phyloP scores from a whole-genome alignment of 2,329 filamentous ascomycete genomes.

The Graphilbum fragrans region DNA sequence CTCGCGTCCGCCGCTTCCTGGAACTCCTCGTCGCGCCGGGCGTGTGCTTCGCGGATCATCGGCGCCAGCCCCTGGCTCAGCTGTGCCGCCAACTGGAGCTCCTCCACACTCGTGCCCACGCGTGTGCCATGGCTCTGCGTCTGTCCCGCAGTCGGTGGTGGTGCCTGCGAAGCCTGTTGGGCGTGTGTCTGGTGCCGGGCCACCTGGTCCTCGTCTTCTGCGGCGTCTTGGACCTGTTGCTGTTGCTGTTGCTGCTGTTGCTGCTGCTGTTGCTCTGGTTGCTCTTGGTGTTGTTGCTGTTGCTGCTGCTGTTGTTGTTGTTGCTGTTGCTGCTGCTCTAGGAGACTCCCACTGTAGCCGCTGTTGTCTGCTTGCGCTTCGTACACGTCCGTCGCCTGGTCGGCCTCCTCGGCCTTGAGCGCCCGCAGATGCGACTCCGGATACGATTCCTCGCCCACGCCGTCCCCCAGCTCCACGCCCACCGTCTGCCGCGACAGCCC shows the following conservation, averaged over 20 bases:
- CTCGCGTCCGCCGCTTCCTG: neutral
- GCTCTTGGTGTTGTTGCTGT: conserved; percentile 7
- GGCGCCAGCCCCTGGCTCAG: conserved; percentile 41
- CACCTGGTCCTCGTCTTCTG: neutral
- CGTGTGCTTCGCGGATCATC: conserved; percentile 35
- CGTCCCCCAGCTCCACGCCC: neutral
- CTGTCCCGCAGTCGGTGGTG: conserved; percentile 13
- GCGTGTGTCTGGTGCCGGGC: neutral
- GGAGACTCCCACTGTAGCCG: conserved; percentile 1
- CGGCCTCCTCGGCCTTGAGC: conserved; percentile 8
- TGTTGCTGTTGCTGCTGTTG: conserved; percentile 4
- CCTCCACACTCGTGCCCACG: conserved; percentile 34
- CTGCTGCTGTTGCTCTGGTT: conserved; percentile 15
- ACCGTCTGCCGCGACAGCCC: neutral
- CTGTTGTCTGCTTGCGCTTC: conserved; percentile 1
- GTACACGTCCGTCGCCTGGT: neutral
- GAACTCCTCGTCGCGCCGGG: conserved; percentile 16
- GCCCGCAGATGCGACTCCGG: conserved; percentile 11
- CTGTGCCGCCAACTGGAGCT: conserved; percentile 46
- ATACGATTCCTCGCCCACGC: conserved; percentile 4
- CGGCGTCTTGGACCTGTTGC: neutral
- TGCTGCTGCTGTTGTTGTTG: neutral
- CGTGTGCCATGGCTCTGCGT: conserved; percentile 21
- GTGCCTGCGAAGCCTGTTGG: conserved; percentile 17
- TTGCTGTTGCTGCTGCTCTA: conserved; percentile 5